These are phyloP conservation scores for Candida krabiensis DNA, from an alignment of 805 yeast genomes.

Conservation along the genomic window DNA sequence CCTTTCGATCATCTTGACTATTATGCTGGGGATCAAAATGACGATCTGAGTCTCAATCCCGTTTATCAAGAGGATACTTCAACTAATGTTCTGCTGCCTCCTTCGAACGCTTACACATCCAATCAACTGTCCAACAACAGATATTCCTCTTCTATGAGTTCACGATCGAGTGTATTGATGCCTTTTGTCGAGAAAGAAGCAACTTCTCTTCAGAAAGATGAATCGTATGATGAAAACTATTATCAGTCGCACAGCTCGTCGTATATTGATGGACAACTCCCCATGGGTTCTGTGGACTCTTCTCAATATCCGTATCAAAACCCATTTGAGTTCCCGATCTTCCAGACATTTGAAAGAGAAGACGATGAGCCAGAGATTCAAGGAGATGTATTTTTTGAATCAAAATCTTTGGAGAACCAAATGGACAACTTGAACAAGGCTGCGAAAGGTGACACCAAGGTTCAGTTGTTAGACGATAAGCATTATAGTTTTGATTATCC, in stretches of 20 bases:
- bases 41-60: no score
- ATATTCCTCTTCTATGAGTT: not conserved
- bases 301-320: not conserved
- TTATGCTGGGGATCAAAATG: no score
- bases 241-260: not conserved
- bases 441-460: constrained; percentile 34
- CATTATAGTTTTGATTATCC: constrained; percentile 81
- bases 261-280: not conserved
- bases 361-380: constrained; percentile 30
- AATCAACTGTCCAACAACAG: not conserved
- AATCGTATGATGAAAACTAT: not conserved
- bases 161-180: not conserved
- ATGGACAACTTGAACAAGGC: constrained; percentile 22
- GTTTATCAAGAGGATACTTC: no score
- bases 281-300: not conserved
- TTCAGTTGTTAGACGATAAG: constrained; percentile 63
- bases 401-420: constrained; percentile 13
- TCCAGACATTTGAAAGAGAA: constrained; percentile 29
- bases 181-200: not conserved
- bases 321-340: constrained; percentile 11
- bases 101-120: not conserved
- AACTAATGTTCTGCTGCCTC: not conserved
- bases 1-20: no score
- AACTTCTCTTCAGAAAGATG: not conserved
- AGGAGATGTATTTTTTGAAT: constrained; percentile 13